Evolutionary conservation across 2,329 filamentous ascomycete genomes (phyloP), one percentile per base, ranked within the genome.

Genomic region (Verticillium albo-atrum): DNA sequence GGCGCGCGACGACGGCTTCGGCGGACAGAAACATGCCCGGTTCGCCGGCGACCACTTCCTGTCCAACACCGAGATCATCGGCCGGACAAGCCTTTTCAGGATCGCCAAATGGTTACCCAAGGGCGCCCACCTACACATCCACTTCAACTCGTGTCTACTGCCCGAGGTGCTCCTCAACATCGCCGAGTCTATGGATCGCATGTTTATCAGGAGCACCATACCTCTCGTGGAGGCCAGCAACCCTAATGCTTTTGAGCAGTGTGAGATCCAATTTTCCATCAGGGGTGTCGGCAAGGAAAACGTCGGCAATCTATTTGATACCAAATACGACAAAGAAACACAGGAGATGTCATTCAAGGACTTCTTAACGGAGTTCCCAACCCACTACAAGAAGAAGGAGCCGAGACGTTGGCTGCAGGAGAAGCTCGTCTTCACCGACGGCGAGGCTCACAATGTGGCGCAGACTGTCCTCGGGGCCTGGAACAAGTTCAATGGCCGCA

Each of bases 81-180:
- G 80, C 37, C 57, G 78, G 54, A 90, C 88, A 9, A 71, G 75
- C 51, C 68, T 92, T 15, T 84, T 86, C 65, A 65, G 76, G 28
- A 79, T 89, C 27, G 82, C 86, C 6, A 75, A 75, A 32, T 68
- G 71, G 59, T 82, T 90, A 77, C 89, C 89, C 50, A 92, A 92
- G 71, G 89, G 89, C 2, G 82, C 82, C 0, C 87, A 92, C 68
- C 76, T 92, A 26, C 89, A 92, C 70, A 82, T 91, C 26, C 89
- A 92, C 71, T 92, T 90, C 77, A 92, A 92, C 69, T 82, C 89
- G n/a, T 90, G 89, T 61, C 75, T 92, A 4, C 75, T 79, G 15
- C 87, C 89, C 10, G 70, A 77, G 2, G 79, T 86, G 5, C 75
- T 92, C 23, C 76, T 92, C 14, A 72, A 76, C 26, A 77, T 77